Evolutionary conservation across 768 basidiomycete species (phyloP), one percentile per base, ranked within the genome.

Genomic region (Auriscalpium vulgare): DNA sequence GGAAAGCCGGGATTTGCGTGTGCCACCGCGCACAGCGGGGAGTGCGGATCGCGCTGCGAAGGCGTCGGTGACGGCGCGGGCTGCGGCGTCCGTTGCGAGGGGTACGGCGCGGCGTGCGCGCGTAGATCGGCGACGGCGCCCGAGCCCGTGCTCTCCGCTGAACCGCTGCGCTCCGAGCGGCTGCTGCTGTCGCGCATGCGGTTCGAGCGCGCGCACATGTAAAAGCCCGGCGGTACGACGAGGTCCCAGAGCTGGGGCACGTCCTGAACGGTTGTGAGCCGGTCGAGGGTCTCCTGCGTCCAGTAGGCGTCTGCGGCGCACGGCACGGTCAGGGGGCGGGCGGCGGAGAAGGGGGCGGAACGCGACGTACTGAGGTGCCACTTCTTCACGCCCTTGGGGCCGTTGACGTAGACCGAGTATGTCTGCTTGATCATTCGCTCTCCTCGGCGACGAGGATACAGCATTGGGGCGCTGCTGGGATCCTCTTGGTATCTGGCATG

Each of bases 291-390:
- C 35, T 85, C 82, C 44, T 82, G 76, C 0, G 84, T 87, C 64
- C 83, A 89, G 70, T 91, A 91, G 9, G 88, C 88, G 62, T 88
- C 88, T 91, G 62, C 10, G 51, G 38, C 37, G 9, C 14, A 48
- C 49, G 53, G 47, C 47, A 13, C 29, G 29, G 44, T 57, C 46
- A 47, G 40, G 34, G 17, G 17, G 29, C 21, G 16, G 37, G 36
- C 10, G 19, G 17, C 29, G 47, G 45, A 45, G 21, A 21, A 45
- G 35, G 45, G 43, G n/a, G 36, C 47, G 34, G 21, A 43, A 13
- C 13, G 14, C 14, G 14, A 62, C 71, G 43, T 54, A 74, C 72
- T 74, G 16, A 74, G 62, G 48, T 74, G 72, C 72, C 72, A 74
- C 45, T 74, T 74, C 38, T 67, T 62, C 21, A 61, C 46, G 45